Percentiles rank a stretch among this genome's conserved stretches.
Conservation (phyloP, 2,329 filamentous ascomycete species). For the Microdochium nivale region DNA sequence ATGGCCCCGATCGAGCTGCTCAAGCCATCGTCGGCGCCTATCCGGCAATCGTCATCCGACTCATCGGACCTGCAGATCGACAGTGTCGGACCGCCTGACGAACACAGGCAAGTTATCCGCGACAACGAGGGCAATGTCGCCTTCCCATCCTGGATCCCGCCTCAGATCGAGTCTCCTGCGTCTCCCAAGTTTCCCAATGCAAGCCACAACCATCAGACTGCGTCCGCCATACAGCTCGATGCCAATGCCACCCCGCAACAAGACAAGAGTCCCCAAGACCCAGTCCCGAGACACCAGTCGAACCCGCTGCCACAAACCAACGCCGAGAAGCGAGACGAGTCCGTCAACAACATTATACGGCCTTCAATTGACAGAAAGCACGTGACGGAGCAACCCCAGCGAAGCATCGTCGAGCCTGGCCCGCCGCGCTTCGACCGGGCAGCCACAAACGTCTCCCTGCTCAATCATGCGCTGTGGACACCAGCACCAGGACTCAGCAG, state of each 20-base stretch:
- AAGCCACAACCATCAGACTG: not conserved
- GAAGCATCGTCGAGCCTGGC: conserved; percentile 4
- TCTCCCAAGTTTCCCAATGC: not conserved
- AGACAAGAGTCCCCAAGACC: too few species aligned
- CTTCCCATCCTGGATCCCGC: conserved; percentile 15
- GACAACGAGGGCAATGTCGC: conserved; percentile 12
- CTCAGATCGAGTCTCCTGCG: conserved; percentile 8
- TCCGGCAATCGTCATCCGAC: conserved; percentile 6
- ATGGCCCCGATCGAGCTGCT: conserved; percentile 18
- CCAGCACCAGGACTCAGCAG: conserved; percentile 3
- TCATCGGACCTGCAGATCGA: conserved; percentile 7
- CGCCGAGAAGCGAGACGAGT: not conserved
- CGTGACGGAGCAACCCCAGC: conserved; percentile 10
- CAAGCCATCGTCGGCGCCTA: conserved; percentile 15
- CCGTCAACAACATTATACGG: conserved; percentile 3
- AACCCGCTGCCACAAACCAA: conserved; percentile 3
- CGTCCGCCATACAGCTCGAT: not conserved
- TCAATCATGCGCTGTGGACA: conserved; percentile 6
- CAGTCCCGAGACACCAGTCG: too few species aligned
- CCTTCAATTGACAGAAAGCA: conserved; percentile 9
- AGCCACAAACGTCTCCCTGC: conserved; percentile 11
- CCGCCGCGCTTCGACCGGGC: conserved; percentile 10
- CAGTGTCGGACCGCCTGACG: conserved; percentile 6
- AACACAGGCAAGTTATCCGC: conserved; percentile 7
- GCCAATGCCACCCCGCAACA: conserved; percentile 3